A percentile compares a stretch with the other conserved stretches of the same genome.
Conservation (phyloP, 2,329 filamentous ascomycete genomes). For the Colletotrichum navitas region DNA sequence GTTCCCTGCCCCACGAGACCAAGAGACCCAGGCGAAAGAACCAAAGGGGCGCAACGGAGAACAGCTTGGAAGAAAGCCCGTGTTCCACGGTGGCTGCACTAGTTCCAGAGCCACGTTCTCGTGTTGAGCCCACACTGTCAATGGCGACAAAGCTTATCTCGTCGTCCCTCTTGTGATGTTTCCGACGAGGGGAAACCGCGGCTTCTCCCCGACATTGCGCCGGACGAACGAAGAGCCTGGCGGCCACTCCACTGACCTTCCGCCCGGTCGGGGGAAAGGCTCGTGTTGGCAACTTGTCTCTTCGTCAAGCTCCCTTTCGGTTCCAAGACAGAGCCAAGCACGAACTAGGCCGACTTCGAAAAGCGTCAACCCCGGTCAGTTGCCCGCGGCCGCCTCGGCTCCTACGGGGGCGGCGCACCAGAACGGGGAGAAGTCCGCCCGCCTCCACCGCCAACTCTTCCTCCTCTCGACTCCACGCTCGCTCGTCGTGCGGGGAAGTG, state of each 20-base stretch:
- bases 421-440: constrained; percentile 9
- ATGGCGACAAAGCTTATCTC: constrained; percentile 33
- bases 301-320: not conserved
- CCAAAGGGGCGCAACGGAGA: not conserved
- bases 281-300: not conserved
- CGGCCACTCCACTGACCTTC: not conserved
- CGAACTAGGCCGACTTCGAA: not conserved
- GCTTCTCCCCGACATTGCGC: not conserved
- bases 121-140: constrained; percentile 1
- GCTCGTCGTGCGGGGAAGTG: constrained; percentile 19
- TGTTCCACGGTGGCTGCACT: not conserved
- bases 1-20: not conserved
- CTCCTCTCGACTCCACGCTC: constrained; percentile 7
- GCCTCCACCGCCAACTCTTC: constrained; percentile 13
- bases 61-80: not conserved
- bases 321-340: constrained; percentile 12
- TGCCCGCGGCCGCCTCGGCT: constrained; percentile 17
- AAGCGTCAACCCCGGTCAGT: not conserved
- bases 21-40: not conserved
- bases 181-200: not conserved
- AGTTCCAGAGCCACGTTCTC: constrained; percentile 10
- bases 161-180: no score
- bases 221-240: not conserved
- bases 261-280: not conserved
- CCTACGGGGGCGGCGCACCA: not conserved